These are phyloP conservation scores for Hypoxylon sp. DNA, from an alignment of 2,329 filamentous ascomycete genomes.

Conservation along the genomic window DNA sequence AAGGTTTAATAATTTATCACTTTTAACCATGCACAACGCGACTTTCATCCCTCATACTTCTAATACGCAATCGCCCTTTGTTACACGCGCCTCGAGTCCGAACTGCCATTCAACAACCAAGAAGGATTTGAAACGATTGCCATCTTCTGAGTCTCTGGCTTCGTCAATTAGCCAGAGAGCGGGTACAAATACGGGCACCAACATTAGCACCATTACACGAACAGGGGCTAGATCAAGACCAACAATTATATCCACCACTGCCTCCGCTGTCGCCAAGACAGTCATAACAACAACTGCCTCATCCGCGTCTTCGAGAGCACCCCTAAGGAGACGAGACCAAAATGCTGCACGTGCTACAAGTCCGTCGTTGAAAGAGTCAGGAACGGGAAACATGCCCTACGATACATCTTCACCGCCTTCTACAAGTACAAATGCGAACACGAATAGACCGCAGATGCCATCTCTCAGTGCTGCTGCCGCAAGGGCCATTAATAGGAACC, in stretches of 20 bases:
- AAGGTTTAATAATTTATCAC: conserved; percentile 28
- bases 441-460: conserved; percentile 75
- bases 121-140: conserved; percentile 27
- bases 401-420: conserved; percentile 59
- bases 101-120: conserved; percentile 22
- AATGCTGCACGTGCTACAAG: conserved; percentile 56
- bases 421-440: conserved; percentile 62
- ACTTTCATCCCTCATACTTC: conserved; percentile 36
- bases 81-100: conserved; percentile 21
- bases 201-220: conserved; percentile 20
- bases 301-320: conserved; percentile 37
- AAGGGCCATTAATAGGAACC: conserved; percentile 65
- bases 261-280: conserved; percentile 40
- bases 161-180: conserved; percentile 37
- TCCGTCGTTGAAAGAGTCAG: conserved; percentile 52
- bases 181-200: conserved; percentile 12
- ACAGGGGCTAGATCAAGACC: conserved; percentile 34
- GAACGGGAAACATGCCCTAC: conserved; percentile 57
- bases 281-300: conserved; percentile 37
- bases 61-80: conserved; percentile 17
- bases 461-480: conserved; percentile 74
- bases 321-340: conserved; percentile 56
- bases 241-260: conserved; percentile 42
- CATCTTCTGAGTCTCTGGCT: conserved; percentile 38
- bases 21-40: conserved; percentile 43